Base-by-base conservation (phyloP, 345 rosid species). In the Salix suchowensis region DNA sequence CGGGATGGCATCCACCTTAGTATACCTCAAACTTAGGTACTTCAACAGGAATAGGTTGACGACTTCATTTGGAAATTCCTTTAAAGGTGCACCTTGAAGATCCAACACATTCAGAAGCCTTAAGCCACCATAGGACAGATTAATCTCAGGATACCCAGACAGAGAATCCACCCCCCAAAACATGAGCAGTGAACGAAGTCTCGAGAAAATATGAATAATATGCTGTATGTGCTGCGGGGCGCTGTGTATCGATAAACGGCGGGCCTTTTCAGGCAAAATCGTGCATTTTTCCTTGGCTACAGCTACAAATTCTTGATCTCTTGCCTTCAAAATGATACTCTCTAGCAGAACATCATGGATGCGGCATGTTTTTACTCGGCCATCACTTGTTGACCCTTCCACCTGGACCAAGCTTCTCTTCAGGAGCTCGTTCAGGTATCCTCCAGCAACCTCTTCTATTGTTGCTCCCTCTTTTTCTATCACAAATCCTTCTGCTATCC, bases 111-210 rank as follows among this genome's bases (percentile, higher is more conserved):
- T 34, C 37, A 34, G 37, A 34, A 34, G 37, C 37, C 37, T 34
- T 34, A 34, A 34, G 37, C 37, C 37, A 34, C 37, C 37, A 34
- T 34, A 34, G 37, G 37, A 34, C 37, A 34, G 37, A 34, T 34
- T 34, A 34, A 34, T 34, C 37, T 34, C 5, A 34, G 37, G 6
- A 34, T 34, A 34, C 37, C 37, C 37, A 34, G 6, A 5, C 37
- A 34, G 37, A 40, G 13, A 40, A 40, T 68, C 76, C 4, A 72
- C 77, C 39, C 50, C 44, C 64, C 83, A 74, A 23, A 74, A 81
- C 75, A 69, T 68, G 68, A 77, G 74, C 40, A 81, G 36, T 4
- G 84, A 77, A 54, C 81, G 84, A 37, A 77, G 8, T 55, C 46
- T 61, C 26, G 71, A 67, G 0, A 36, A 68, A 23, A 24, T 62